phyloP scores from a whole-genome alignment of 2,329 filamentous ascomycete species.

The Fusarium penzigii region DNA sequence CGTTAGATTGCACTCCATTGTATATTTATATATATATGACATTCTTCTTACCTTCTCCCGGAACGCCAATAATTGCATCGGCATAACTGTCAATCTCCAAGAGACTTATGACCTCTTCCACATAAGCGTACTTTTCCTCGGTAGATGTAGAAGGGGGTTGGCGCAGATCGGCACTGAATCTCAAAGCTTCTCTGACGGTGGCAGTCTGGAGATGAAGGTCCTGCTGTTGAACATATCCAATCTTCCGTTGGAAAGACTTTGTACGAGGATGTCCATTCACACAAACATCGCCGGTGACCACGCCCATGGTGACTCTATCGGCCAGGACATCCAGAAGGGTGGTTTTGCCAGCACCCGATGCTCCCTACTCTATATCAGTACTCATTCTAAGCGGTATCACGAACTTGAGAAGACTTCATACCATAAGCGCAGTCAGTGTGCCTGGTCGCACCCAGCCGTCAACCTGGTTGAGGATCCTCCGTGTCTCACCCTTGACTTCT shows the following conservation, averaged over 20 bases:
- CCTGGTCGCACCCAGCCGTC: slow-evolving; percentile 90
- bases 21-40: too few species aligned
- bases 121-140: slow-evolving; percentile 76
- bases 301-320: slow-evolving; percentile 79
- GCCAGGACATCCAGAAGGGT: slow-evolving; percentile 84
- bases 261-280: slow-evolving; percentile 65
- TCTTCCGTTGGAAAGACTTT: slow-evolving; percentile 80
- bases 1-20: too few species aligned
- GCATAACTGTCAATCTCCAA: slow-evolving; percentile 64
- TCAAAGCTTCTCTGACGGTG: slow-evolving; percentile 80
- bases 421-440: slow-evolving; percentile 83
- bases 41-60: slow-evolving; percentile 44
- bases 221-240: slow-evolving; percentile 85
- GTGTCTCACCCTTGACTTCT: slow-evolving; percentile 71
- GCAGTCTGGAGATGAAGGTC: slow-evolving; percentile 79
- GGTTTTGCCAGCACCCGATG: slow-evolving; percentile 84
- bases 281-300: slow-evolving; percentile 77
- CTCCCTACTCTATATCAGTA: slow-evolving; percentile 33
- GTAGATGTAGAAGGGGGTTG: slow-evolving; percentile 68
- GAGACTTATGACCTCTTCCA: slow-evolving; percentile 71
- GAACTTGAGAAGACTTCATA: background rate
- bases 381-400: accelerated
- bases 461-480: slow-evolving; percentile 76
- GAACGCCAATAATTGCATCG: slow-evolving; percentile 60
- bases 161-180: slow-evolving; percentile 80